Percentiles rank a stretch among this genome's conserved stretches.
Conservation (phyloP, 2,329 filamentous ascomycete genomes). For the Colletotrichum sublineola region DNA sequence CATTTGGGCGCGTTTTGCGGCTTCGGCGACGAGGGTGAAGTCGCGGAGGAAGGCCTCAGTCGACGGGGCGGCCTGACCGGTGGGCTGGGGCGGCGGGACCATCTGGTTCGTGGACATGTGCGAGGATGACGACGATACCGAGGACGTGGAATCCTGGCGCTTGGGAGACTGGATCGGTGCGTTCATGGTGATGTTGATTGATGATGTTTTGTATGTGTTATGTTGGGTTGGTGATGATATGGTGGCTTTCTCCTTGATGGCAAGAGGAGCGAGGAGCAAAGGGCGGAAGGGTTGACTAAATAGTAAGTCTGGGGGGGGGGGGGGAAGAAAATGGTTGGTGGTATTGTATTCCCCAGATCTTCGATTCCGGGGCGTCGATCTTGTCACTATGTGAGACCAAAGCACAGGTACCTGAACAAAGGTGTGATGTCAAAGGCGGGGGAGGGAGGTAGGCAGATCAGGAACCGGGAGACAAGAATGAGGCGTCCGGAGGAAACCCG, state of each 20-base stretch:
- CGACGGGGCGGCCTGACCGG: conserved; percentile 52
- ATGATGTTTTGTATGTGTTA: neutral
- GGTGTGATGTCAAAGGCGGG: conserved; percentile 39
- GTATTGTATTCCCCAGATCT: conserved; percentile 42
- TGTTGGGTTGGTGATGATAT: neutral
- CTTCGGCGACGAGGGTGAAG: conserved; percentile 89
- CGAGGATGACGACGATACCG: conserved; percentile 46
- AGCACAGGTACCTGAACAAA: conserved; percentile 32
- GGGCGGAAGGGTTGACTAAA: neutral
- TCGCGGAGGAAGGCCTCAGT: conserved; percentile 78
- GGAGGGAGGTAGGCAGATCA: conserved; percentile 5
- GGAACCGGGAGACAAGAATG: conserved; percentile 17
- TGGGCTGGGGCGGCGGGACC: conserved; percentile 46
- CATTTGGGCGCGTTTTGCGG: conserved; percentile 92
- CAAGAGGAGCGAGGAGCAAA: neutral
- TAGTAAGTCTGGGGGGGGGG: conserved; percentile 13
- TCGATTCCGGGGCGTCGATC: conserved; percentile 36
- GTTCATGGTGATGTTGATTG: conserved; percentile 37
- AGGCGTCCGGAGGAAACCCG: conserved; percentile 14
- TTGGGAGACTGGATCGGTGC: conserved; percentile 39
- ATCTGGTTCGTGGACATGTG: conserved; percentile 48
- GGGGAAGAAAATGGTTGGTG: conserved; percentile 32
- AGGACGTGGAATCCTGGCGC: conserved; percentile 37
- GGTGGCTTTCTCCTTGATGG: neutral
- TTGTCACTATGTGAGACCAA: conserved; percentile 29